Conservation (phyloP, 345 rosid species). For the Melastoma malabathricum region DNA sequence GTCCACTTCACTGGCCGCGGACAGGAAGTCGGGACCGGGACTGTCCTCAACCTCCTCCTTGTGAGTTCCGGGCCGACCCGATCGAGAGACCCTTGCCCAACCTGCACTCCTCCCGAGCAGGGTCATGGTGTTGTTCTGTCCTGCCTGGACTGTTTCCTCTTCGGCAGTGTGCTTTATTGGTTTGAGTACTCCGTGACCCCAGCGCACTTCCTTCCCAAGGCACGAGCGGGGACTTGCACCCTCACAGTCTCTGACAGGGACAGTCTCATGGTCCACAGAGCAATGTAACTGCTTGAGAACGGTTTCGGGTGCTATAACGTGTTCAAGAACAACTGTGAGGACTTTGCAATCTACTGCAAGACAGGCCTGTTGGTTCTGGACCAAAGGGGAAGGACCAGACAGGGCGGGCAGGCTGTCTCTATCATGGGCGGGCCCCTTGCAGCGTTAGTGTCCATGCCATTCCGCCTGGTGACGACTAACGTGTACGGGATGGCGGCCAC, state of each 20-base stretch:
- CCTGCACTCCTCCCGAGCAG: slow-evolving; percentile 37
- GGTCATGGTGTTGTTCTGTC: slow-evolving; percentile 65
- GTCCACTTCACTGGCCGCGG: slow-evolving; percentile 85
- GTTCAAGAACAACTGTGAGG: slow-evolving; percentile 80
- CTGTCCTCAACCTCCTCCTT: slow-evolving; percentile 53
- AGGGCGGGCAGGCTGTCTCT: slow-evolving; percentile 78
- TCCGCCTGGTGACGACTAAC: slow-evolving; percentile 65
- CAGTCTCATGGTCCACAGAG: slow-evolving; percentile 48
- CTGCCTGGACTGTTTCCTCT: slow-evolving; percentile 79
- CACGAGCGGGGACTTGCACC: slow-evolving; percentile 90
- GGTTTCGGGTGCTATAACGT: slow-evolving; percentile 80
- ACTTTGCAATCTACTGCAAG: slow-evolving; percentile 74
- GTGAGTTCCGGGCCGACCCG: slow-evolving; percentile 63
- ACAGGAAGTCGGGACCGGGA: slow-evolving; percentile 89
- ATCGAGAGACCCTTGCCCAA: slow-evolving; percentile 40
- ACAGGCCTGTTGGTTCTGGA: slow-evolving; percentile 58
- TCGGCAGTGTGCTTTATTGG: slow-evolving; percentile 65
- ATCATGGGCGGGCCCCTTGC: slow-evolving; percentile 71
- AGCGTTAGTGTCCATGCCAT: slow-evolving; percentile 55
- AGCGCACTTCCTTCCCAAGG: slow-evolving; percentile 68
- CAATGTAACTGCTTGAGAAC: slow-evolving; percentile 59
- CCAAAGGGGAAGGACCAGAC: slow-evolving; percentile 43
- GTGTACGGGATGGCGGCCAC: slow-evolving; percentile 79
- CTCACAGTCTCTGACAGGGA: slow-evolving; percentile 50
- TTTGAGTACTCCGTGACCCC: slow-evolving; percentile 70